Percentiles rank a stretch among this genome's conserved stretches.
Conservation (phyloP, 352 stramenopile species). For the Phytophthora niederhauseri region DNA sequence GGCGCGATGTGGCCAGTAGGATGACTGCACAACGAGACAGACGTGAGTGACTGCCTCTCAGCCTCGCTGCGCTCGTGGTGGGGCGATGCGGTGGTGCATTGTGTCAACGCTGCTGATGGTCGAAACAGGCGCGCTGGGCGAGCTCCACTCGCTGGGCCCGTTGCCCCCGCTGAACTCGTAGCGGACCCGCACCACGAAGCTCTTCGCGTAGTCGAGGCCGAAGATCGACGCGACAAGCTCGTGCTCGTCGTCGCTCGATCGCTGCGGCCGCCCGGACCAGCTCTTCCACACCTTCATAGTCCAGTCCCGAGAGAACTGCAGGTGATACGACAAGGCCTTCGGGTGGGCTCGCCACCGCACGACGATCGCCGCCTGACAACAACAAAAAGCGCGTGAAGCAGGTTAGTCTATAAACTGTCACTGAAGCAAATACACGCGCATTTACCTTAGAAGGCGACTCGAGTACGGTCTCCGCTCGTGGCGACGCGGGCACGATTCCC, state of each 20-base stretch:
- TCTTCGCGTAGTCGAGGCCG: constrained; percentile 75
- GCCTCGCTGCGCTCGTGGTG: constrained; percentile 24
- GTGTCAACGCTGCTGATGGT: constrained; percentile 48
- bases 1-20: not conserved
- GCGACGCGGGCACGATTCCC: constrained; percentile 49
- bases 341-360: constrained; percentile 63
- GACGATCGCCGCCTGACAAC: constrained; percentile 59
- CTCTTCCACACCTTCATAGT: constrained; percentile 85
- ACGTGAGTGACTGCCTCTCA: not conserved
- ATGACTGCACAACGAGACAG: not conserved
- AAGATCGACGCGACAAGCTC: constrained; percentile 71
- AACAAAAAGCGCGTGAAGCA: not conserved
- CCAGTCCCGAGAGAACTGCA: constrained; percentile 77
- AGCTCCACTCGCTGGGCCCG: constrained; percentile 64
- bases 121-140: constrained; percentile 47
- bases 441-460: constrained; percentile 73
- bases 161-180: constrained; percentile 65
- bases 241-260: constrained; percentile 50
- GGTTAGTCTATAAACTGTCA: not conserved
- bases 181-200: constrained; percentile 73
- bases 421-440: not conserved
- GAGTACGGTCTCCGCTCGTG: constrained; percentile 47
- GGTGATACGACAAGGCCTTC: constrained; percentile 58
- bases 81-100: constrained; percentile 29
- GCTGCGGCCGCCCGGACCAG: constrained; percentile 58